Percentiles rank a stretch among this genome's conserved stretches.
phyloP scores from a whole-genome alignment of 305 asterid species.

The Lippia alba region DNA sequence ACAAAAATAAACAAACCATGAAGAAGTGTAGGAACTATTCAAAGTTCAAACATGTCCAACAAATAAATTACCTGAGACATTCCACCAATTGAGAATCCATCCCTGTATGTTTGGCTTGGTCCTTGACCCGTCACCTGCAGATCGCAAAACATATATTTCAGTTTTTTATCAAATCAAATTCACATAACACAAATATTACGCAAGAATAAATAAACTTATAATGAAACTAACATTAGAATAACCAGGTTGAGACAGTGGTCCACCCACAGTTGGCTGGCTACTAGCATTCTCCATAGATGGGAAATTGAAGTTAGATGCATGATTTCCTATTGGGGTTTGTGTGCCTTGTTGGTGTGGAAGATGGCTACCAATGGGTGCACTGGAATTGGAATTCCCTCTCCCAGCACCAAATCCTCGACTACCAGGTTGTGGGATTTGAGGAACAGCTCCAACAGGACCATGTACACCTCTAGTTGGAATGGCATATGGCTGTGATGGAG shows the following conservation, averaged over 20 bases:
- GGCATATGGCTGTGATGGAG: constrained; percentile 95
- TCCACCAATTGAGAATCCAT: constrained; percentile 92
- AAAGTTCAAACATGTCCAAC: constrained; percentile 18
- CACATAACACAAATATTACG: constrained; percentile 11
- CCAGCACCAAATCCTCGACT: constrained; percentile 95
- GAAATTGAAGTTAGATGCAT: constrained; percentile 77
- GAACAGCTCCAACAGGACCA: constrained; percentile 94
- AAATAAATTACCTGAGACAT: constrained; percentile 82
- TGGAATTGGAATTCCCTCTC: constrained; percentile 67
- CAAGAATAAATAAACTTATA: constrained; percentile 29
- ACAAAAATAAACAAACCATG: constrained; percentile 29
- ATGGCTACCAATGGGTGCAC: constrained; percentile 94
- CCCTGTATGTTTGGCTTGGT: constrained; percentile 78
- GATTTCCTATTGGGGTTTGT: constrained; percentile 79
- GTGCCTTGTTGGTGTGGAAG: constrained; percentile 89
- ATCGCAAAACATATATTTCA: constrained; percentile 23
- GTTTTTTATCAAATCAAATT: constrained; percentile 27
- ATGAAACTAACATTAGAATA: constrained; percentile 76
- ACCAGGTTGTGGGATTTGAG: constrained; percentile 94
- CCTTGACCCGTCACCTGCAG: constrained; percentile 83
- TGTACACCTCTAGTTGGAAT: constrained; percentile 95
- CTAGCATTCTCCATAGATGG: constrained; percentile 85
- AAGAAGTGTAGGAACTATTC: neutral
- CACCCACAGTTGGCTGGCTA: constrained; percentile 90
- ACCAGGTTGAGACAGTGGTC: constrained; percentile 93